These are phyloP conservation scores for Oldenlandia corymbosa DNA, from an alignment of 257 asterid species.

Conservation along the genomic window DNA sequence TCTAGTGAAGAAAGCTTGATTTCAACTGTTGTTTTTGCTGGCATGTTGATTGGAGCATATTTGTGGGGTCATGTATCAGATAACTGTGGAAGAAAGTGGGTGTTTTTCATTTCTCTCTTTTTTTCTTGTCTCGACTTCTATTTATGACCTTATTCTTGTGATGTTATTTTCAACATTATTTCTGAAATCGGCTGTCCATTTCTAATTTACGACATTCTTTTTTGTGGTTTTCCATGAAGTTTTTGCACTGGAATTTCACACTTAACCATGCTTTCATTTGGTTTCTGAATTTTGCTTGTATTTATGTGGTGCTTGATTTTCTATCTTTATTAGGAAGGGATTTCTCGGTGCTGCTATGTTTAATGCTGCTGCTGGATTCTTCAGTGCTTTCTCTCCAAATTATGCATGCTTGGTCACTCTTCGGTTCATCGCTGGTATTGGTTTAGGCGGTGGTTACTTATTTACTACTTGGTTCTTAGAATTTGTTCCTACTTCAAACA, in stretches of 20 bases:
- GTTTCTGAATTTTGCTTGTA: conserved; percentile 4
- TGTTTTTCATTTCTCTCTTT: conserved; percentile 6
- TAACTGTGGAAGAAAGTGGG: conserved; percentile 65
- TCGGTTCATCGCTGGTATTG: conserved; percentile 63
- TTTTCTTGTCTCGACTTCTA: background rate
- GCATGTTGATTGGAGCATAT: conserved; percentile 69
- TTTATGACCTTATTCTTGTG: conserved; percentile 6
- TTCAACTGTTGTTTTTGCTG: conserved; percentile 66
- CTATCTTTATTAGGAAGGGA: conserved; percentile 47
- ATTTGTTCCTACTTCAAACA: conserved; percentile 66
- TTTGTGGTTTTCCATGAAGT: background rate
- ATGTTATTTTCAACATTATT: background rate
- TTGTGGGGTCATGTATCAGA: conserved; percentile 68
- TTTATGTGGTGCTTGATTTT: conserved; percentile 6
- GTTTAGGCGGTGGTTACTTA: conserved; percentile 70
- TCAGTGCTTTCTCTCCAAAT: conserved; percentile 66
- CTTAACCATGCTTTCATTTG: conserved; percentile 13
- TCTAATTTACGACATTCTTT: background rate
- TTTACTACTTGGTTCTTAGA: conserved; percentile 76
- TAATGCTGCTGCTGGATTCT: conserved; percentile 56
- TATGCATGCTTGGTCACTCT: conserved; percentile 13
- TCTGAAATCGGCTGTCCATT: too few species aligned
- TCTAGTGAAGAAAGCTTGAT: conserved; percentile 61
- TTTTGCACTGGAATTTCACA: background rate
- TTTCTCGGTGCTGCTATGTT: conserved; percentile 47